phyloP scores from a whole-genome alignment of 2,329 filamentous ascomycete genomes.

The Cladosporium sp. region DNA sequence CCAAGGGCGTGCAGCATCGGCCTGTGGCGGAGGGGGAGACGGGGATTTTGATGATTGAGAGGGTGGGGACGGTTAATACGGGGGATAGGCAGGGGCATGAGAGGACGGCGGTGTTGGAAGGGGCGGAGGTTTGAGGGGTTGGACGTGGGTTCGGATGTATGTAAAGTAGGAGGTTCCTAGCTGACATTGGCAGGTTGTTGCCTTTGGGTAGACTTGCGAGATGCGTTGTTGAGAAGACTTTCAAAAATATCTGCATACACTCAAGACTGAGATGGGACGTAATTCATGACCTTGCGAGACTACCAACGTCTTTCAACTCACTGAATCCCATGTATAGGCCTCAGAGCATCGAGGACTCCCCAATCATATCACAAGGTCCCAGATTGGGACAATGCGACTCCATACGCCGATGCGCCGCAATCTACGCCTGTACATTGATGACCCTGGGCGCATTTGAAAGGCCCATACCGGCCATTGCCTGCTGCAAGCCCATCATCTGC shows the following conservation, averaged over 20 bases:
- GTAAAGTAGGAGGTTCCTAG: too few species aligned
- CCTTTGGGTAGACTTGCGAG: too few species aligned
- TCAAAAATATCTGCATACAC: too few species aligned
- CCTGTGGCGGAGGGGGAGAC: slow-evolving; percentile 34
- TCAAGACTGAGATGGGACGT: too few species aligned
- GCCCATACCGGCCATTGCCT: slow-evolving; percentile 18
- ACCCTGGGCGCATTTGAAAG: slow-evolving; percentile 13
- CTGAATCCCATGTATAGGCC: too few species aligned
- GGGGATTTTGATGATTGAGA: slow-evolving; percentile 38
- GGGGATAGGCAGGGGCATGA: slow-evolving; percentile 19
- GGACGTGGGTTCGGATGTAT: too few species aligned
- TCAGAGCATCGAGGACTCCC: too few species aligned
- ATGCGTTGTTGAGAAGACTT: too few species aligned
- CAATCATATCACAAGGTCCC: too few species aligned
- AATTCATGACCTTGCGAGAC: too few species aligned
- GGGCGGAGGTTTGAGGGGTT: not conserved
- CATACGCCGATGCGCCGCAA: not conserved
- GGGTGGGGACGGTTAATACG: slow-evolving; percentile 24
- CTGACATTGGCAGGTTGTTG: too few species aligned
- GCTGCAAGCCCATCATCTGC: slow-evolving; percentile 15
- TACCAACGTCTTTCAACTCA: too few species aligned
- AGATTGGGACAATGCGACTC: not conserved
- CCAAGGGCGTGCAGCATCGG: slow-evolving; percentile 35
- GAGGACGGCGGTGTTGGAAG: slow-evolving; percentile 6
- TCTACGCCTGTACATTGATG: slow-evolving; percentile 16